Evolutionary conservation across 106 monocot genomes (phyloP), one percentile per base, ranked within the genome.

Genomic region (Acanthochlamys bracteata): DNA sequence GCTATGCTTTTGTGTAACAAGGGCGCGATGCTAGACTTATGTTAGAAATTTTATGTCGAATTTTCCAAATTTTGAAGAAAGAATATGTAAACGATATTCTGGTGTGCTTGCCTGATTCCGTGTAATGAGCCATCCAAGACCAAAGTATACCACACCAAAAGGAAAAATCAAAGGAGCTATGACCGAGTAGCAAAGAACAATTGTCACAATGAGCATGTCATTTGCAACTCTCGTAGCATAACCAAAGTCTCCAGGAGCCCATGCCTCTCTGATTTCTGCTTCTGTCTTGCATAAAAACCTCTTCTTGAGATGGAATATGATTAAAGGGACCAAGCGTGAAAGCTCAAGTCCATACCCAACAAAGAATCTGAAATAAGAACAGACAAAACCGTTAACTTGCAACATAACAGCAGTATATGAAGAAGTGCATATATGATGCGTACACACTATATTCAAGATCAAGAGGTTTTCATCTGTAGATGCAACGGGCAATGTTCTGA

Each of bases 331-430:
- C 68, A 99, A 13, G 25, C 98, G 98, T 11, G 88, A 99, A 4
- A 99, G 77, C 67, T 99, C 98, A 52, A 99, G 85, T 25, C 98
- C 98, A 75, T 92, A 92, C 4, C 98, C 98, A 1, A 99, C 81
- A 41, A 99, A 94, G 64, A 89, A 86, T 79, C 93, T 94, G 83
- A 23, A 45, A 68, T 6, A 25, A 40, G 66, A 51, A 25, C 10
- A 64, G 12, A 61, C 15, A 17, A 49, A 10, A 49, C 49, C 2
- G 17, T 49, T 49, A 49, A 49, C 33, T 33, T 33, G 33, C 33
- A 33, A 33, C 4, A 33, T 33, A 33, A 33, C 33, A 33, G 6
- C 33, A 33, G 33, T 33, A 33, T 3, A 3, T 33, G 1, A 3
- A 33, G 33, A 33, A 3, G 6, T 33, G 33, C 6, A 33, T 6